phyloP scores from a whole-genome alignment of 1,139 yeast species.

The Yamadazyma spencermartinsiae region DNA sequence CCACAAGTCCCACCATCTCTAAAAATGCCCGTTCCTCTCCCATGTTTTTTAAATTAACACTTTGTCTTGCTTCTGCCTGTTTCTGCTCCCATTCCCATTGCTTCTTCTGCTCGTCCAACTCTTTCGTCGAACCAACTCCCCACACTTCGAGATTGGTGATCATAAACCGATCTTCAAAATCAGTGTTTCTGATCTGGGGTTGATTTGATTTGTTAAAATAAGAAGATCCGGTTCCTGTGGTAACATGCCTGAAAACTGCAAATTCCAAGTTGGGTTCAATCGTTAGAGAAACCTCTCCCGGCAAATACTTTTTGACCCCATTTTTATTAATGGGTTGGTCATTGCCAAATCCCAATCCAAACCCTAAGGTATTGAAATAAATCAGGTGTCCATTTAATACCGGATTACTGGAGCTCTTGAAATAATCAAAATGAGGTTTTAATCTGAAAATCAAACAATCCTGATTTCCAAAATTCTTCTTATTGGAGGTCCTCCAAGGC shows the following conservation, averaged over 20 bases:
- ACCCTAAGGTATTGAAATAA: conserved; percentile 67
- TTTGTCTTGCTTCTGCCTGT: conserved; percentile 77
- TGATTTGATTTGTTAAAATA: conserved; percentile 32
- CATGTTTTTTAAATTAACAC: conserved; percentile 60
- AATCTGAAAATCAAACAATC: conserved; percentile 59
- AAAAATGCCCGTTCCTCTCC: conserved; percentile 84
- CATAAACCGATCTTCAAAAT: conserved; percentile 70
- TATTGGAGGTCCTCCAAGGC: conserved; percentile 80
- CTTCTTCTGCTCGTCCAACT: conserved; percentile 70
- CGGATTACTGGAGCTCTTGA: conserved; percentile 35
- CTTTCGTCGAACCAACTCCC: conserved; percentile 84
- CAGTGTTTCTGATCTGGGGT: conserved; percentile 21
- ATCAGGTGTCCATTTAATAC: conserved; percentile 39
- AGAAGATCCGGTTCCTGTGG: conserved; percentile 18
- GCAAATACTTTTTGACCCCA: conserved; percentile 35
- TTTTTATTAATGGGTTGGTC: conserved; percentile 57
- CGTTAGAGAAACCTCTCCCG: conserved; percentile 78
- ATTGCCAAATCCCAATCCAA: conserved; percentile 83
- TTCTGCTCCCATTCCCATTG: conserved; percentile 91
- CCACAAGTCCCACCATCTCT: conserved; percentile 90
- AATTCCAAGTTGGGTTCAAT: conserved; percentile 77
- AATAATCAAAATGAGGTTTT: conserved; percentile 64
- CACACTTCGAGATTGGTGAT: conserved; percentile 83
- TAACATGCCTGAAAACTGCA: conserved; percentile 74
- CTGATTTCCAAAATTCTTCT: conserved; percentile 67